Percentiles rank a stretch among this genome's conserved stretches.
Evolutionary conservation across 768 basidiomycete species (phyloP).

Genomic region (Royoungia palumana): DNA sequence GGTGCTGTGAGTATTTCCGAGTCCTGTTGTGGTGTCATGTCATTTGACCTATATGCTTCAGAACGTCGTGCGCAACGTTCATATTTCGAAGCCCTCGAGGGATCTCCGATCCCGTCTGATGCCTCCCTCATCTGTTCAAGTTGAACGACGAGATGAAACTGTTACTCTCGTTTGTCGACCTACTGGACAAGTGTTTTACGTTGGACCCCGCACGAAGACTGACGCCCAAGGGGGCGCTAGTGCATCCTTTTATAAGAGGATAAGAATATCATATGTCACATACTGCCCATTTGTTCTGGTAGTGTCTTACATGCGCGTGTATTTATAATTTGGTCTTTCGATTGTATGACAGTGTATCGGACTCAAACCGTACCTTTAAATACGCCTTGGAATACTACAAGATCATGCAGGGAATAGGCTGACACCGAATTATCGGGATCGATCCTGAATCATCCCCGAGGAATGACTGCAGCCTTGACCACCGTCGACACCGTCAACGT

Average conservation of each 20-base stretch:
- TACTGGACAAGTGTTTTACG: conserved; percentile 86
- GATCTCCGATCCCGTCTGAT: conserved; percentile 82
- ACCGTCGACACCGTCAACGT: no score
- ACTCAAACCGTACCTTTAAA: no score
- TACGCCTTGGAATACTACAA: no score
- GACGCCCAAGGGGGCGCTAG: conserved; percentile 82
- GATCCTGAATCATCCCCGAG: no score
- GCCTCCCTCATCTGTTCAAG: conserved; percentile 72
- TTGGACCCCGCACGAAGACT: conserved; percentile 86
- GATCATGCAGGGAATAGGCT: no score
- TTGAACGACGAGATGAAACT: conserved; percentile 86
- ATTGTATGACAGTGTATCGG: no score
- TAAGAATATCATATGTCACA: conserved; percentile 21
- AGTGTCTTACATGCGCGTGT: not conserved
- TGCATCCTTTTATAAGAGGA: conserved; percentile 81
- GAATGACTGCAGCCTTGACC: no score
- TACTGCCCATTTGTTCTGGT: conserved; percentile 12
- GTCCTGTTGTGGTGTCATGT: conserved; percentile 4
- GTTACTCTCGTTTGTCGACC: conserved; percentile 76
- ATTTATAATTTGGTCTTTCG: conserved; percentile 3
- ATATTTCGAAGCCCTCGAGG: conserved; percentile 76
- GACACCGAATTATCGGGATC: no score
- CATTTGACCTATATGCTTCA: conserved; percentile 35
- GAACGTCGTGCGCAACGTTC: conserved; percentile 79
- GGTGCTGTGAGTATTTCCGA: conserved; percentile 60